A percentile compares a stretch with the other conserved stretches of the same genome.
phyloP scores from a whole-genome alignment of 257 asterid species.

The Penstemon eatonii region DNA sequence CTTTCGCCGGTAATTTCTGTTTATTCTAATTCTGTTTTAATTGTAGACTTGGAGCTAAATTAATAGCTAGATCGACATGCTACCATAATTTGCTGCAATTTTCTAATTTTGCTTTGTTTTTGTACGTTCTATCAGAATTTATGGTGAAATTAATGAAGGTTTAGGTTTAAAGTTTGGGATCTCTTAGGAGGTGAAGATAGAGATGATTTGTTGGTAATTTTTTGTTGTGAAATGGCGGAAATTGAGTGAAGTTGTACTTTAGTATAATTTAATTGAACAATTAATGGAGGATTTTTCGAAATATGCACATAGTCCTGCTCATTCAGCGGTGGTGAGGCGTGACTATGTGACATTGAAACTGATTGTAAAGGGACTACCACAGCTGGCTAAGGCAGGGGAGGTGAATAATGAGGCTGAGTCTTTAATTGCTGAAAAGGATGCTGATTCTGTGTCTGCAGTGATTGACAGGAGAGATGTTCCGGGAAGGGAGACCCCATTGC shows the following conservation, averaged over 20 bases:
- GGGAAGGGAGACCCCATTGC: slow-evolving; percentile 94
- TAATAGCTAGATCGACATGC: slow-evolving; percentile 29
- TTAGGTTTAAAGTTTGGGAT: slow-evolving; percentile 24
- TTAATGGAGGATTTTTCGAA: slow-evolving; percentile 82
- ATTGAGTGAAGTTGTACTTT: slow-evolving; percentile 30
- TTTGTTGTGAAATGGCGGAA: slow-evolving; percentile 26
- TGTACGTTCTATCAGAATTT: slow-evolving; percentile 4
- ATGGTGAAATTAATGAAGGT: slow-evolving; percentile 20
- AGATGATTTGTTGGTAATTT: no score
- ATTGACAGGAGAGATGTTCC: slow-evolving; percentile 97
- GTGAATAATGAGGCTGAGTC: slow-evolving; percentile 82
- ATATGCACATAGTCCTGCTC: slow-evolving; percentile 85
- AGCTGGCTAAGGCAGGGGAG: slow-evolving; percentile 85
- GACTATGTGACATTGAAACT: slow-evolving; percentile 63
- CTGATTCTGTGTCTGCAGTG: slow-evolving; percentile 73
- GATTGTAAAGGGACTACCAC: slow-evolving; percentile 74
- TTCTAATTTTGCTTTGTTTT: not conserved
- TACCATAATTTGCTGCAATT: slow-evolving; percentile 9
- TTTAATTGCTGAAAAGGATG: slow-evolving; percentile 76
- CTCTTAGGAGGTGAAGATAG: slow-evolving; percentile 13
- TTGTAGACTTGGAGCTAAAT: slow-evolving; percentile 19
- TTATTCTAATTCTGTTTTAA: not conserved
- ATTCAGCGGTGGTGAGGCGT: slow-evolving; percentile 71
- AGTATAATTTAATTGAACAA: slow-evolving; percentile 28
- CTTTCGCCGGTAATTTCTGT: slow-evolving; percentile 8